These are phyloP conservation scores for Pseudocohnilembus persalinus DNA, from an alignment of 169 alveolate species.

Conservation along the genomic window DNA sequence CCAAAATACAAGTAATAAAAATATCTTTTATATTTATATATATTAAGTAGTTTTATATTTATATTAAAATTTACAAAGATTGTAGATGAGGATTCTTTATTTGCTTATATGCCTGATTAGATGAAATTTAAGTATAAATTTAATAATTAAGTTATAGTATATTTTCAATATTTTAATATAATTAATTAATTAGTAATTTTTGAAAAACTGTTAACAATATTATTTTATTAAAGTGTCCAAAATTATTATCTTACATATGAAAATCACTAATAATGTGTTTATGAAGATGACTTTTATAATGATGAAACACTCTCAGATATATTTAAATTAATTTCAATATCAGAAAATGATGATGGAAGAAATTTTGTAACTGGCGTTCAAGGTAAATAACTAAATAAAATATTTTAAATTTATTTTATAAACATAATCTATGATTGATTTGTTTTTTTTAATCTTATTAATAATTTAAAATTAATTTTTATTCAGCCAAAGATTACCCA, in stretches of 20 bases:
- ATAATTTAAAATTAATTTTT: too few relatives aligned
- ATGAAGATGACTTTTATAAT: not conserved
- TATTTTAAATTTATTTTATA: too few relatives aligned
- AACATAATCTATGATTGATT: not conserved
- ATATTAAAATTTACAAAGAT: too few relatives aligned
- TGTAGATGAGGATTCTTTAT: not conserved
- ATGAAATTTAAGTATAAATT: constrained; percentile 20
- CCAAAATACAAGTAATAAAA: not conserved
- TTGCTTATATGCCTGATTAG: not conserved
- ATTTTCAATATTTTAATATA: not conserved
- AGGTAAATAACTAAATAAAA: constrained; percentile 2
- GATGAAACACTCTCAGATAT: not conserved
- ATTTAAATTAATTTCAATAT: not conserved
- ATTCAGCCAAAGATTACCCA: constrained; percentile 39
- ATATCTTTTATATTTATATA: too few relatives aligned
- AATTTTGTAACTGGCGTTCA: constrained; percentile 48
- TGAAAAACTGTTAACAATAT: not conserved
- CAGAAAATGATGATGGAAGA: constrained; percentile 32
- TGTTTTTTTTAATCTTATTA: too few relatives aligned
- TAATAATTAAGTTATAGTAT: too few relatives aligned
- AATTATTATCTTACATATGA: not conserved
- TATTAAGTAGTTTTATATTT: too few relatives aligned
- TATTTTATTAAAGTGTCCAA: not conserved
- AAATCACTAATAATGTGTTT: not conserved
- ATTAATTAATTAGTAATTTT: not conserved